Conservation (phyloP, 108 stramenopile species). For the Stephanodiscus triporus region DNA sequence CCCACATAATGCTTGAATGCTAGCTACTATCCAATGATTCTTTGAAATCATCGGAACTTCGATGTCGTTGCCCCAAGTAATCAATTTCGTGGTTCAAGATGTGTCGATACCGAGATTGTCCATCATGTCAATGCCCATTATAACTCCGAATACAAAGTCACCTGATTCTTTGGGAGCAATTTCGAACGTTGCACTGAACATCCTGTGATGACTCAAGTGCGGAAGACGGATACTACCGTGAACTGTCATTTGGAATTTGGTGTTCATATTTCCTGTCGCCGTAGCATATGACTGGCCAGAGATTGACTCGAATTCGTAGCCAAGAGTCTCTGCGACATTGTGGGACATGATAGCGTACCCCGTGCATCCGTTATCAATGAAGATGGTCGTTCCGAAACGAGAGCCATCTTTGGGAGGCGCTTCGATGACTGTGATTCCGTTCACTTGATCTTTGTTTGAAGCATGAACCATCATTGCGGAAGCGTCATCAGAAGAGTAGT, state of each 20-base stretch:
- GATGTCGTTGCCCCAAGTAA: conserved; percentile 15
- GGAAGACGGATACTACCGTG: background rate
- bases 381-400: background rate
- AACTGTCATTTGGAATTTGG: too few species aligned
- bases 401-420: background rate
- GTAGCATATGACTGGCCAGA: too few species aligned
- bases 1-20: background rate
- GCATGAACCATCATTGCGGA: background rate
- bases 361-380: background rate
- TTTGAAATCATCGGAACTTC: background rate
- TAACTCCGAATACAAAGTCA: background rate
- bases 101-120: background rate
- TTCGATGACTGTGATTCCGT: background rate
- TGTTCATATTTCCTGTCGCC: too few species aligned
- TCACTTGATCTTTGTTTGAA: background rate
- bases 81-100: too few species aligned
- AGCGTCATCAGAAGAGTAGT: background rate
- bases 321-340: background rate
- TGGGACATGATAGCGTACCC: background rate
- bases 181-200: background rate
- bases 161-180: background rate
- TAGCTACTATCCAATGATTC: background rate
- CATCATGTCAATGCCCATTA: conserved; percentile 11
- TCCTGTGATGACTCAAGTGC: background rate
- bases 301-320: background rate